phyloP scores from a whole-genome alignment of 257 asterid species.

The Verbascum thapsus region DNA sequence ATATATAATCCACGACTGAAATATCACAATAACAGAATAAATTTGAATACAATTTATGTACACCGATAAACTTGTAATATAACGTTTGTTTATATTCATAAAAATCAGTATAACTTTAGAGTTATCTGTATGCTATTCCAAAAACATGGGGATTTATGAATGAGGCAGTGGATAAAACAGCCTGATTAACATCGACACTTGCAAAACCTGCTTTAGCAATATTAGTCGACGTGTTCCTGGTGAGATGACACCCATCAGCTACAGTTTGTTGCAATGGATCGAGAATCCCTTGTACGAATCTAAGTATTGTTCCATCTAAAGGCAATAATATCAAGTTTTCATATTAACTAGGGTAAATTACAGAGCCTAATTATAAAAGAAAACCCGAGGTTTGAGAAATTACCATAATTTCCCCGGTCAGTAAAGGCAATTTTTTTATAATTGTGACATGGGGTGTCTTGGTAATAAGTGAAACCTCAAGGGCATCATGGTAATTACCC shows the following conservation, averaged over 20 bases:
- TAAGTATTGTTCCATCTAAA: constrained; percentile 67
- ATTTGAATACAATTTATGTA: neutral
- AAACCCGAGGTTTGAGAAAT: no score
- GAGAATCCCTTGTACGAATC: constrained; percentile 63
- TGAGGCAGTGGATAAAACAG: constrained; percentile 54
- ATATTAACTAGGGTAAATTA: no score
- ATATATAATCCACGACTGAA: neutral
- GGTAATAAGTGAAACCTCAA: no score
- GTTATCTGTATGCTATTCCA: constrained; percentile 68
- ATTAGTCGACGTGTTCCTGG: constrained; percentile 52
- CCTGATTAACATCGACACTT: constrained; percentile 45
- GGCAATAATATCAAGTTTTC: neutral
- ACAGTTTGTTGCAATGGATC: constrained; percentile 81
- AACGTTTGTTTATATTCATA: neutral
- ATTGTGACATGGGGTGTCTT: no score
- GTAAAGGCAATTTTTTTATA: no score
- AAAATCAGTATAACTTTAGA: neutral
- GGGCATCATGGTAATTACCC: no score
- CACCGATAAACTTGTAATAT: neutral
- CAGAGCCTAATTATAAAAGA: no score
- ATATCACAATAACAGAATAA: neutral
- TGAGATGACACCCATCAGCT: constrained; percentile 83
- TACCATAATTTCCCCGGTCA: no score
- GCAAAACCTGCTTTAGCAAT: constrained; percentile 66
- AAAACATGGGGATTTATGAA: constrained; percentile 68